Percentiles rank a stretch among this genome's conserved stretches.
These are phyloP conservation scores for Stephania yunnanensis DNA, from an alignment of 164 flowering plant genomes.

Conservation along the genomic window DNA sequence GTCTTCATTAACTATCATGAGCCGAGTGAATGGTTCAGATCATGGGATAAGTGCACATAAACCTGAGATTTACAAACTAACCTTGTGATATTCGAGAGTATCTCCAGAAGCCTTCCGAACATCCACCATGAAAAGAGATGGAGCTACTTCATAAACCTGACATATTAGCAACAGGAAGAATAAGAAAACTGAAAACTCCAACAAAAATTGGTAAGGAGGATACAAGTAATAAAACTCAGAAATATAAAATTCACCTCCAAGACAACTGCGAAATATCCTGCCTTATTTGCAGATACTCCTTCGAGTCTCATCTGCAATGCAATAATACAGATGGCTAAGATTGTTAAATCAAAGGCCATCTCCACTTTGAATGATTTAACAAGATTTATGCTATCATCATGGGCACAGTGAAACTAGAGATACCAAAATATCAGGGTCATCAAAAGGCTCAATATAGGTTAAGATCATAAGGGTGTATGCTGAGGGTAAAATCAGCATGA, in stretches of 20 bases:
- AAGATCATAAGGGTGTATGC: too few species aligned
- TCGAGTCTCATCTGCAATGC: slow-evolving; percentile 77
- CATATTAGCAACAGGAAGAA: background rate
- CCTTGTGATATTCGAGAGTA: slow-evolving; percentile 97
- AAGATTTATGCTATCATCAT: too few species aligned
- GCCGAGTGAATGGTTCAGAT: background rate
- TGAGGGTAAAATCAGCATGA: too few species aligned
- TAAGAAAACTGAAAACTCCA: slow-evolving; percentile 7
- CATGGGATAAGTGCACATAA: background rate
- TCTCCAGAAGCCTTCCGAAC: slow-evolving; percentile 96
- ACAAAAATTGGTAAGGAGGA: background rate
- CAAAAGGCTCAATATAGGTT: too few species aligned
- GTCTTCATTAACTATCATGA: background rate
- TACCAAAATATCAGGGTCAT: too few species aligned
- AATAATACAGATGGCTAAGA: background rate
- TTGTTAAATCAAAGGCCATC: too few species aligned
- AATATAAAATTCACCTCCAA: slow-evolving; percentile 55
- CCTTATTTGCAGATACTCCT: slow-evolving; percentile 59
- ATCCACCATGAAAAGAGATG: slow-evolving; percentile 92
- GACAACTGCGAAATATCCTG: slow-evolving; percentile 80
- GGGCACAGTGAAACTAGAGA: too few species aligned
- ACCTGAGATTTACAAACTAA: slow-evolving; percentile 16
- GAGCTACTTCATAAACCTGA: slow-evolving; percentile 89
- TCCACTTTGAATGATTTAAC: too few species aligned
- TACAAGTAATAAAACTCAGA: background rate